These are phyloP conservation scores for Komagataella ulmi DNA, from an alignment of 805 yeast species.

Conservation along the genomic window DNA sequence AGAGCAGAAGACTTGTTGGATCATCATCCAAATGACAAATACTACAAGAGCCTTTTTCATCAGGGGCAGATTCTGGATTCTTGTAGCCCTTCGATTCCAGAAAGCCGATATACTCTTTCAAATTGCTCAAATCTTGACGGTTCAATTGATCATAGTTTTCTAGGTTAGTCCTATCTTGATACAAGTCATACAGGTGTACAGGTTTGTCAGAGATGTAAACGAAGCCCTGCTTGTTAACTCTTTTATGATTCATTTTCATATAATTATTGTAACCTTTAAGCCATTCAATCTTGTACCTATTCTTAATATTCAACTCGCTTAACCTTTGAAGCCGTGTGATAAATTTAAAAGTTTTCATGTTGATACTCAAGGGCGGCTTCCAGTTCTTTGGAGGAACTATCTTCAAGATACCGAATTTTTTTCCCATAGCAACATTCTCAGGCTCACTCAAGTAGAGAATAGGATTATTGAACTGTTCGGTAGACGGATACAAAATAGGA, in stretches of 20 bases:
- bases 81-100: constrained; percentile 3
- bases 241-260: constrained; percentile 26
- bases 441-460: constrained; percentile 30
- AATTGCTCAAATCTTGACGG: constrained; percentile 4
- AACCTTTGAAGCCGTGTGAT: constrained; percentile 58
- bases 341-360: constrained; percentile 40
- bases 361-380: constrained; percentile 43
- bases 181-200: constrained; percentile 18
- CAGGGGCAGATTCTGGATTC: constrained; percentile 1
- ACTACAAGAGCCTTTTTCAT: constrained; percentile 8
- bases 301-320: constrained; percentile 47
- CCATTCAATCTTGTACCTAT: constrained; percentile 52
- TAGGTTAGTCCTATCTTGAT: constrained; percentile 4
- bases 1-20: constrained; percentile 37
- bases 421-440: constrained; percentile 27
- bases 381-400: constrained; percentile 38
- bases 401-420: constrained; percentile 36
- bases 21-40: constrained; percentile 33
- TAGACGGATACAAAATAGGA: constrained; percentile 25
- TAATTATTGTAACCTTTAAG: constrained; percentile 47
- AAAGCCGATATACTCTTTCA: constrained; percentile 9
- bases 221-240: constrained; percentile 4
- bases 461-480: constrained; percentile 33
- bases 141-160: neutral
- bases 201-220: constrained; percentile 1